Evolutionary conservation across 2,329 filamentous ascomycete species (phyloP).

Genomic region (Mariannaea sp.): DNA sequence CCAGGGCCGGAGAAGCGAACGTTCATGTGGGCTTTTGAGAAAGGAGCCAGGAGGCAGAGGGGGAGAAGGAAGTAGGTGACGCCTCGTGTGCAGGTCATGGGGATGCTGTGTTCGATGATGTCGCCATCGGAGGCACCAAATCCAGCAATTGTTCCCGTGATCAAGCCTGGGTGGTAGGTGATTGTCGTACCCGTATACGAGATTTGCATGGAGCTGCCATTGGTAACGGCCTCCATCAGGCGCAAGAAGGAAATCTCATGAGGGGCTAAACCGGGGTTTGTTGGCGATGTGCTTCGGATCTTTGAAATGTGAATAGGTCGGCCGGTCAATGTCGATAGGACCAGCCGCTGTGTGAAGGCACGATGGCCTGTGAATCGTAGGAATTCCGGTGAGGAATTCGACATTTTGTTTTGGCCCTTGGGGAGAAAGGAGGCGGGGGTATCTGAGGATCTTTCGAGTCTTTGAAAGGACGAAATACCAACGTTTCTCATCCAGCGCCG

Average conservation of each 20-base stretch:
- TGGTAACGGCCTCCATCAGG: slow-evolving; percentile 91
- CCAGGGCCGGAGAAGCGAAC: slow-evolving; percentile 88
- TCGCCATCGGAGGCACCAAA: slow-evolving; percentile 72
- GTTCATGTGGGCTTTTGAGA: slow-evolving; percentile 89
- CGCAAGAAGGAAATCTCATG: slow-evolving; percentile 96
- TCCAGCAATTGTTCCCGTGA: slow-evolving; percentile 81
- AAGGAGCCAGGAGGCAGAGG: slow-evolving; percentile 87
- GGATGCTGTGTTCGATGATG: slow-evolving; percentile 80
- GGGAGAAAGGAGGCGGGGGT: slow-evolving; percentile 27
- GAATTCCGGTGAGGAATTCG: slow-evolving; percentile 55
- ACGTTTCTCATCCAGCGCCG: slow-evolving; percentile 24
- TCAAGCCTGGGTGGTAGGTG: slow-evolving; percentile 88
- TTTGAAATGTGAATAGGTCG: slow-evolving; percentile 88
- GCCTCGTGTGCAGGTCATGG: slow-evolving; percentile 76
- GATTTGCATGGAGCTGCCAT: slow-evolving; percentile 93
- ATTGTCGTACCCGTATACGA: slow-evolving; percentile 95
- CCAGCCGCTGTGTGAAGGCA: slow-evolving; percentile 80
- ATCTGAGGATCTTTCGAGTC: too few species aligned
- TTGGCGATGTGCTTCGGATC: slow-evolving; percentile 85
- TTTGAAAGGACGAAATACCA: slow-evolving; percentile 22
- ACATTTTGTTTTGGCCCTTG: slow-evolving; percentile 43
- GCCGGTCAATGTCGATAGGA: slow-evolving; percentile 90
- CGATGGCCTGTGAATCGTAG: slow-evolving; percentile 84
- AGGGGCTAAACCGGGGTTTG: slow-evolving; percentile 84
- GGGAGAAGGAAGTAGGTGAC: slow-evolving; percentile 92